These are phyloP conservation scores for Lactuca sativa DNA, from an alignment of 129 eudicot genomes.

Conservation along the genomic window DNA sequence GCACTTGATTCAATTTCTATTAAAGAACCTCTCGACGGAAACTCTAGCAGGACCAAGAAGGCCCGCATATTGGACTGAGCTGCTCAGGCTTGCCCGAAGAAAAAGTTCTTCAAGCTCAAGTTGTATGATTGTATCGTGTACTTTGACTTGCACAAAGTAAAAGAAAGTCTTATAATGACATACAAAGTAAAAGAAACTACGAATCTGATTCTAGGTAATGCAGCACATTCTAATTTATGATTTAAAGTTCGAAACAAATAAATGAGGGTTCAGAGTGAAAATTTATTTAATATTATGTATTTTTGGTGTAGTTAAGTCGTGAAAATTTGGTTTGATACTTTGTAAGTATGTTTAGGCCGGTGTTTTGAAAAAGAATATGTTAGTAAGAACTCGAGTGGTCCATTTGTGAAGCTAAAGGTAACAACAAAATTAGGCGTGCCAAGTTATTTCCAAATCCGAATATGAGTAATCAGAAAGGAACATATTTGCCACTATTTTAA, in stretches of 20 bases:
- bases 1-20: not conserved
- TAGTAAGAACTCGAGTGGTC: not conserved
- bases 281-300: too few relatives aligned
- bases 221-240: too few relatives aligned
- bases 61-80: not conserved
- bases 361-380: not conserved
- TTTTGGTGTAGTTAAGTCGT: not conserved
- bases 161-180: not conserved
- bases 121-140: not conserved
- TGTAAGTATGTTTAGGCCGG: not conserved
- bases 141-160: not conserved
- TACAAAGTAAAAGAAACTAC: too few relatives aligned
- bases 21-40: not conserved
- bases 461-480: constrained; percentile 16
- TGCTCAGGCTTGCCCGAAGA: not conserved
- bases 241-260: too few relatives aligned
- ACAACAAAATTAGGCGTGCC: constrained; percentile 13
- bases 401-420: constrained; percentile 2
- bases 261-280: not conserved
- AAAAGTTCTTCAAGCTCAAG: not conserved
- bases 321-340: too few relatives aligned
- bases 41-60: not conserved
- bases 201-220: too few relatives aligned
- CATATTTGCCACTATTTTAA: constrained; percentile 11
- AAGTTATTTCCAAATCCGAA: constrained; percentile 1